Percentiles rank a stretch among this genome's conserved stretches.
These are phyloP conservation scores for Starmerella apis DNA, from an alignment of 805 yeast species.

Conservation along the genomic window DNA sequence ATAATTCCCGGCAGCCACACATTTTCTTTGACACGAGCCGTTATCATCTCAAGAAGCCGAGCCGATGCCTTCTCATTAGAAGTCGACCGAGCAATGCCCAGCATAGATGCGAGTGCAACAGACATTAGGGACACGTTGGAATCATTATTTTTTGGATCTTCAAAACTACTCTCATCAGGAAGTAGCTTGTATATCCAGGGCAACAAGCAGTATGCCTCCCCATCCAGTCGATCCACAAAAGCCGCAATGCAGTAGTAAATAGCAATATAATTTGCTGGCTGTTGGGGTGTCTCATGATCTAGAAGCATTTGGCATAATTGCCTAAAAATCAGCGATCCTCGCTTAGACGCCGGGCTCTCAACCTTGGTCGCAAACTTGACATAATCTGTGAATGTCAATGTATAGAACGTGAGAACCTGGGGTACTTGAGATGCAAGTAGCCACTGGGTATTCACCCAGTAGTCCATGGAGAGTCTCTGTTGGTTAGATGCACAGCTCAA, in stretches of 20 bases:
- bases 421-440: constrained; percentile 23
- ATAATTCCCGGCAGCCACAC: constrained; percentile 25
- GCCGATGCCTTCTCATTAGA: constrained; percentile 14
- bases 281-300: background rate
- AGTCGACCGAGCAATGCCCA: constrained; percentile 13
- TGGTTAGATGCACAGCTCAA: constrained; percentile 11
- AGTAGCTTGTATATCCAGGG: constrained; percentile 17
- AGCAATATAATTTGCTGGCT: constrained; percentile 20
- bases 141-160: background rate
- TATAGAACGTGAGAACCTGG: constrained; percentile 24
- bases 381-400: constrained; percentile 24
- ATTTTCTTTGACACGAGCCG: constrained; percentile 12
- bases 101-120: constrained; percentile 12
- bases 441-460: constrained; percentile 31
- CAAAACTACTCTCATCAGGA: background rate
- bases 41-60: constrained; percentile 11
- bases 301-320: constrained; percentile 15
- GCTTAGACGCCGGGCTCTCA: constrained; percentile 9
- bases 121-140: background rate
- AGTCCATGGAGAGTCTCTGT: constrained; percentile 14
- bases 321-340: constrained; percentile 17
- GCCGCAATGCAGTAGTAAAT: constrained; percentile 20
- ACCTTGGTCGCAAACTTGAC: constrained; percentile 12
- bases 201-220: constrained; percentile 5
- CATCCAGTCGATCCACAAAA: constrained; percentile 8